Conservation (phyloP, 305 asterid species). For the Fraxinus sp. region DNA sequence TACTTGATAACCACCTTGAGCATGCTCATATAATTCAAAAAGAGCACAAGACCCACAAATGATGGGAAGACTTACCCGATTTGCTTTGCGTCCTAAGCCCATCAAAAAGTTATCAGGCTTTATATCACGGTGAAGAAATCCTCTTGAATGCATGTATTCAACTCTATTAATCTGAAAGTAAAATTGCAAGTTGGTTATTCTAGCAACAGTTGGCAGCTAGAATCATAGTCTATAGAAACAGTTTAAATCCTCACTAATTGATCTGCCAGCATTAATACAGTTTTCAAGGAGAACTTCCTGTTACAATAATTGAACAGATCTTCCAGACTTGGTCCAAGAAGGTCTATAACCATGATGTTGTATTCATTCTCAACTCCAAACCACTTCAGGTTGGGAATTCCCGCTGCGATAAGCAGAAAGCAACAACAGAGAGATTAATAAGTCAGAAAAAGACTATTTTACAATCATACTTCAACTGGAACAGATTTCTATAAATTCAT, state of each 20-base stretch:
- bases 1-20: not conserved
- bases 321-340: slow-evolving; percentile 62
- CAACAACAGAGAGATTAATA: slow-evolving; percentile 15
- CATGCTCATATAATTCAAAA: not conserved
- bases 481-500: not conserved
- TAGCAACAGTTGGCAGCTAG: not conserved
- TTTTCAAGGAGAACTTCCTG: slow-evolving; percentile 51
- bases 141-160: slow-evolving; percentile 61
- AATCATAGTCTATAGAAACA: not conserved
- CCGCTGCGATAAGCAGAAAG: slow-evolving; percentile 31
- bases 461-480: not conserved
- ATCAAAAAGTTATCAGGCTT: slow-evolving; percentile 60
- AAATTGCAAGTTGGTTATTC: not conserved
- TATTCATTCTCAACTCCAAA: slow-evolving; percentile 56
- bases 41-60: not conserved
- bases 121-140: slow-evolving; percentile 63
- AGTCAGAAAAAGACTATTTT: not conserved
- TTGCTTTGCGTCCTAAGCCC: slow-evolving; percentile 63
- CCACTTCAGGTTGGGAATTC: slow-evolving; percentile 60
- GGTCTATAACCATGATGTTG: slow-evolving; percentile 61
- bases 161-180: slow-evolving; percentile 53
- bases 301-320: slow-evolving; percentile 62
- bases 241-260: slow-evolving; percentile 40
- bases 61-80: slow-evolving; percentile 36
- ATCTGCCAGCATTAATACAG: slow-evolving; percentile 61